Evolutionary conservation across 1,284 basidiomycete species (phyloP).

Genomic region (Pseudozyma flocculosa): DNA sequence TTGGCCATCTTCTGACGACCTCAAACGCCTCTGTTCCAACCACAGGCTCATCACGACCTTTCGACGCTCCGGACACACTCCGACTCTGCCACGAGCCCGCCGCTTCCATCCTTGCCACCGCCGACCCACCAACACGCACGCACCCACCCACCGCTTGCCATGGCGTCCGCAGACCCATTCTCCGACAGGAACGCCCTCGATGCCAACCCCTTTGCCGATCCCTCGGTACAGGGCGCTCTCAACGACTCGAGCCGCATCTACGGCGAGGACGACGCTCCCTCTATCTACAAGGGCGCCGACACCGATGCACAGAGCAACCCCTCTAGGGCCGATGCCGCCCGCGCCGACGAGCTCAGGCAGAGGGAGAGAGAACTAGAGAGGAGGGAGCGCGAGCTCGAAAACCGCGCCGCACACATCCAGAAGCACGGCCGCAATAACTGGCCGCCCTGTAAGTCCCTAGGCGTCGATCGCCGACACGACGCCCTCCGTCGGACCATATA

Average conservation of each 20-base stretch:
- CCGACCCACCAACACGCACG: too few relatives aligned
- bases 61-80: too few relatives aligned
- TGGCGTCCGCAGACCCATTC: conserved; percentile 37
- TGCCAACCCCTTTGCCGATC: conserved; percentile 59
- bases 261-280: conserved; percentile 20
- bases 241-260: conserved; percentile 39
- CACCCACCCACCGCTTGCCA: not conserved
- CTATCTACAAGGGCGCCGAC: conserved; percentile 22
- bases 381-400: conserved; percentile 70
- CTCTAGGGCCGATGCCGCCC: conserved; percentile 57
- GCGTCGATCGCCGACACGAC: too few relatives aligned
- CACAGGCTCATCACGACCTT: too few relatives aligned
- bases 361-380: conserved; percentile 78
- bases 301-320: conserved; percentile 30
- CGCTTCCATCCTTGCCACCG: too few relatives aligned
- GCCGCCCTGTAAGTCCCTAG: conserved; percentile 68
- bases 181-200: conserved; percentile 49
- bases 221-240: conserved; percentile 53
- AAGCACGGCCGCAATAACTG: conserved; percentile 83
- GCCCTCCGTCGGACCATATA: too few relatives aligned
- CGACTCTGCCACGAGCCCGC: too few relatives aligned
- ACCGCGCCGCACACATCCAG: conserved; percentile 68
- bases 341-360: conserved; percentile 68
- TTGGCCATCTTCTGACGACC: too few relatives aligned
- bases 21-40: too few relatives aligned